Evolutionary conservation across 2,329 filamentous ascomycete species (phyloP).

Genomic region (Paecilomyces sp.): DNA sequence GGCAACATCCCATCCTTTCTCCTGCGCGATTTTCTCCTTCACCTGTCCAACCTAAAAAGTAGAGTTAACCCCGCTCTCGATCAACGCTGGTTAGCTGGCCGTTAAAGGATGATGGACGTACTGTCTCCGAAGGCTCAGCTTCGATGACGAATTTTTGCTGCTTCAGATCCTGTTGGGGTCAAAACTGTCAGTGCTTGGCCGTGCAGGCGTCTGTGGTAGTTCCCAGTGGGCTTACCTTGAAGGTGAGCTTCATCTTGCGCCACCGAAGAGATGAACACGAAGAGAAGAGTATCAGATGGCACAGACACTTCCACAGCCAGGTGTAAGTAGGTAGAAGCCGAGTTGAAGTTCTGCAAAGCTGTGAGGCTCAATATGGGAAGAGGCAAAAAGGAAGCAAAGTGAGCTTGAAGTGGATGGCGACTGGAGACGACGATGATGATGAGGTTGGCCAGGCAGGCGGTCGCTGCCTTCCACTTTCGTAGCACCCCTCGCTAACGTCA

Average conservation of each 20-base stretch:
- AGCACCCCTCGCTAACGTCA: constrained; percentile 5
- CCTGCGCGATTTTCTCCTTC: constrained; percentile 84
- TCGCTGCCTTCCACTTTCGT: constrained; percentile 3
- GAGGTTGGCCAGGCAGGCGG: constrained; percentile 1
- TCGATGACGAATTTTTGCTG: constrained; percentile 98
- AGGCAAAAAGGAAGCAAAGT: neutral
- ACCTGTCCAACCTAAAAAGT: constrained; percentile 68
- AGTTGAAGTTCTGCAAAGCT: neutral
- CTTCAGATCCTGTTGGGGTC: constrained; percentile 71
- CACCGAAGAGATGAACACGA: constrained; percentile 16
- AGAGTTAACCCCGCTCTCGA: constrained; percentile 27
- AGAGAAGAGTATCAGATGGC: constrained; percentile 9
- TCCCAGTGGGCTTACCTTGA: constrained; percentile 49
- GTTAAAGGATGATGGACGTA: constrained; percentile 42
- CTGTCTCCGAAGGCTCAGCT: constrained; percentile 84
- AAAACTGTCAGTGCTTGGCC: constrained; percentile 13
- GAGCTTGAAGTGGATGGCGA: neutral
- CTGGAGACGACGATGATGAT: constrained; percentile 4
- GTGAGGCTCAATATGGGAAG: neutral
- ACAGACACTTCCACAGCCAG: neutral
- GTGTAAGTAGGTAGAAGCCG: neutral
- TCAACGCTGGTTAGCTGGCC: constrained; percentile 5
- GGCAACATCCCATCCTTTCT: constrained; percentile 90
- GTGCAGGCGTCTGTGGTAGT: constrained; percentile 13
- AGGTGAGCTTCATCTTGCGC: constrained; percentile 61